Evolutionary conservation across 31 red algal species (phyloP).

Genomic region (Bonnemaisonia californica): DNA sequence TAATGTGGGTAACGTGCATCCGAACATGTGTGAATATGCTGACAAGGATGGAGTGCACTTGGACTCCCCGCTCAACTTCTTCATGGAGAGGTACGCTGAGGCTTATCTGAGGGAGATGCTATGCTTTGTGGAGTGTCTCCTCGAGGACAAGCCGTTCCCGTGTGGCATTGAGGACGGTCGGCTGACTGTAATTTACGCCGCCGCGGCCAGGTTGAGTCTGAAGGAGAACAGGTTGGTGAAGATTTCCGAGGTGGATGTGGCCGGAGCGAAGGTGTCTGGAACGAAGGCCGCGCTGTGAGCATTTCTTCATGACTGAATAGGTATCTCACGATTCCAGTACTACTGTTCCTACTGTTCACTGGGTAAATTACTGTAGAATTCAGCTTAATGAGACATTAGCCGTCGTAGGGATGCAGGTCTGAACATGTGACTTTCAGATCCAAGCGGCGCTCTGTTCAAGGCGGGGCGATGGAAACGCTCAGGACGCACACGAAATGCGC

Average conservation of each 20-base stretch:
- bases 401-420: no score
- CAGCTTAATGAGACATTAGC: no score
- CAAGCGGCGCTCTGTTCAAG: no score
- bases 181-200: constrained; percentile 84
- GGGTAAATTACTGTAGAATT: no score
- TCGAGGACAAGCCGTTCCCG: constrained; percentile 66
- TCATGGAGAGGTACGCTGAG: constrained; percentile 95
- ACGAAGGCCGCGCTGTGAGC: not conserved
- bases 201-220: constrained; percentile 75
- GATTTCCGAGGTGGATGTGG: constrained; percentile 69
- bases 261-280: not conserved
- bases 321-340: no score
- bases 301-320: no score
- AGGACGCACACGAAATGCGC: no score
- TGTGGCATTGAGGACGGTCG: constrained; percentile 82
- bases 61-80: constrained; percentile 92
- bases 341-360: no score
- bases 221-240: constrained; percentile 88
- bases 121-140: constrained; percentile 71
- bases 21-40: constrained; percentile 70
- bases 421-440: no score
- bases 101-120: constrained; percentile 91
- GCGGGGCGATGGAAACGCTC: no score
- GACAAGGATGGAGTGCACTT: constrained; percentile 43
- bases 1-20: constrained; percentile 73